phyloP scores from a whole-genome alignment of 148 eudicot genomes.

The Arctostaphylos glauca region DNA sequence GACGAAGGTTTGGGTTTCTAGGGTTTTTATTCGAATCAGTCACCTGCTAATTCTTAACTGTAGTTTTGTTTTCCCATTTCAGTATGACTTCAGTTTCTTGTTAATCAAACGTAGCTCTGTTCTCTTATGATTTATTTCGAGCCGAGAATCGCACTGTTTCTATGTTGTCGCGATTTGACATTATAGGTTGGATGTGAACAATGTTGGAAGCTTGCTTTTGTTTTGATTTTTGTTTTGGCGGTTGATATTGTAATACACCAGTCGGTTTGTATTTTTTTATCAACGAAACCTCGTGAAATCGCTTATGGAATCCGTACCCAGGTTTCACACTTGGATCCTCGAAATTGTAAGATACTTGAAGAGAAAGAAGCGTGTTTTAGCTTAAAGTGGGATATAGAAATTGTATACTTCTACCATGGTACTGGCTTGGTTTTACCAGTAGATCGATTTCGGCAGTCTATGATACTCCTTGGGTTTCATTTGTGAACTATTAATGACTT shows the following conservation, averaged over 20 bases:
- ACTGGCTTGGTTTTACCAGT: not conserved
- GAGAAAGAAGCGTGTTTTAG: not conserved
- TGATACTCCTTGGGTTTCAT: not conserved
- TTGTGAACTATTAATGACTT: not conserved
- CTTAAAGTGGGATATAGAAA: not conserved
- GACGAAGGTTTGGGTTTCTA: no score
- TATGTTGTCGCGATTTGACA: not conserved
- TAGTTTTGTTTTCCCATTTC: not conserved
- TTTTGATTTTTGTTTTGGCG: not conserved
- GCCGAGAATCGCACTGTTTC: not conserved
- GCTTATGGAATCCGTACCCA: not conserved
- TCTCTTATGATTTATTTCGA: not conserved
- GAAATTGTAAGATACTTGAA: not conserved
- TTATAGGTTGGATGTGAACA: not conserved
- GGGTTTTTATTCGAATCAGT: no score
- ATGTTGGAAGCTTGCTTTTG: not conserved
- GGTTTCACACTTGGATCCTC: not conserved
- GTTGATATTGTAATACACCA: no score
- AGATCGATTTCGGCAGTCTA: not conserved
- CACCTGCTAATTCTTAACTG: not conserved
- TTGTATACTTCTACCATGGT: not conserved
- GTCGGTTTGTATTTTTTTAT: not conserved
- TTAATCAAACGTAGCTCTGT: not conserved
- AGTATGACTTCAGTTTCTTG: not conserved
- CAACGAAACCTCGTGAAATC: not conserved